Base-by-base conservation (phyloP, 1,284 basidiomycete genomes). In the Irpex rosettiformis region DNA sequence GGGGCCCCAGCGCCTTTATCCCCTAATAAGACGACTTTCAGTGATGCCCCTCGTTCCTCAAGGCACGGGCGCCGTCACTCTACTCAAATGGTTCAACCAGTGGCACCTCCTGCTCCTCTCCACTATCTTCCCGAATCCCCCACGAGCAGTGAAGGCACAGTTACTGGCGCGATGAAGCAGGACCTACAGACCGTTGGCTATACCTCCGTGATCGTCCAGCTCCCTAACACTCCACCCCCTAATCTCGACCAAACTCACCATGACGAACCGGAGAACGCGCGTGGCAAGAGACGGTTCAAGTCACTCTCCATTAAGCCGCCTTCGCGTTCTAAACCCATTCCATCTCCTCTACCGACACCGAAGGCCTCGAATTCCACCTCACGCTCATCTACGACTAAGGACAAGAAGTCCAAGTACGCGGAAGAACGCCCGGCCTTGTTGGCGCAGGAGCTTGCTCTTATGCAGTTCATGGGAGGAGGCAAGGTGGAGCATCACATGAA, bases 381-480 rank as follows among this genome's bases (percentile, higher is more conserved):
- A 37, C 33, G 16, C 49, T 29, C 55, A 54, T 37, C 62, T 8
- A 28, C 33, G 37, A 28, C 37, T 55, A 67, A 66, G 56, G 63
- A 65, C 61, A 83, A 83, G 70, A 81, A 79, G 63, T 71, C 73
- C 6, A 73, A 77, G 58, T 79, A 80, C 64, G 66, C 69, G 37
- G 62, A 72, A 65, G 58, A 73, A 62, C 66, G 71, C 69, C 61
- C 80, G 69, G 79, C 83, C 3, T 76, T 85, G 3, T 77, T 89
- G 33, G 76, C 80, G 4, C 81, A 81, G 54, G 86, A 89, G 62
- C 77, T 89, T 40, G 82, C 81, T 1, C 72, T 89, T 58, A 81
- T 85, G 77, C 88, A 89, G 69, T 83, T 88, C 61, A 66, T 76
- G 2, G 85, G 84, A 54, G 88, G 88, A 13, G 88, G 88, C 0